Evolutionary conservation across 345 rosid genomes (phyloP).

Genomic region (Noccaea caerulescens): DNA sequence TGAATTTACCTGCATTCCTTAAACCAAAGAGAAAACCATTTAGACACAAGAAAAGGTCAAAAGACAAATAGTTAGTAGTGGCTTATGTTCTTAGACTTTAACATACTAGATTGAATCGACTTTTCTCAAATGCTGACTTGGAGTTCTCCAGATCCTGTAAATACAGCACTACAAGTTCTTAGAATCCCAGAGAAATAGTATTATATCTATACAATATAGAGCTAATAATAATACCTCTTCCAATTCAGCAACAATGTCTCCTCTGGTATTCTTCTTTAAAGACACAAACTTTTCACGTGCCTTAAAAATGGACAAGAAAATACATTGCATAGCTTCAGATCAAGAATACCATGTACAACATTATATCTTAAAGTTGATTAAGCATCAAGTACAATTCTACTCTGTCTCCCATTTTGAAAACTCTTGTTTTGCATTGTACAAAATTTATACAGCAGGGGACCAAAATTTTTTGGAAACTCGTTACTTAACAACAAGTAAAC

Average conservation of each 20-base stretch:
- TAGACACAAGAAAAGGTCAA: constrained; percentile 35
- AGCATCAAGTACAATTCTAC: constrained; percentile 13
- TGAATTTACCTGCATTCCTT: constrained; percentile 82
- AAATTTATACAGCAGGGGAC: background rate
- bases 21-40: constrained; percentile 47
- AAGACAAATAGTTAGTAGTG: background rate
- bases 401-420: background rate
- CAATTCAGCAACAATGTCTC: constrained; percentile 71
- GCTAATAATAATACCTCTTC: constrained; percentile 49
- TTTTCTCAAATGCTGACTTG: constrained; percentile 80
- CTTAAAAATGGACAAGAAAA: constrained; percentile 47
- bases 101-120: constrained; percentile 90
- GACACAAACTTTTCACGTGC: constrained; percentile 90
- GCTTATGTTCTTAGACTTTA: constrained; percentile 22
- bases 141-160: constrained; percentile 82
- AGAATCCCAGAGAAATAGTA: background rate
- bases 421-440: background rate
- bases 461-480: background rate
- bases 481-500: background rate
- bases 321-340: constrained; percentile 22
- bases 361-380: constrained; percentile 5
- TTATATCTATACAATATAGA: background rate
- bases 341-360: background rate
- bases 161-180: background rate
- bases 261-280: constrained; percentile 74